Base-by-base conservation (phyloP, 2,329 filamentous ascomycete species). In the Stemphylium vesicarium region DNA sequence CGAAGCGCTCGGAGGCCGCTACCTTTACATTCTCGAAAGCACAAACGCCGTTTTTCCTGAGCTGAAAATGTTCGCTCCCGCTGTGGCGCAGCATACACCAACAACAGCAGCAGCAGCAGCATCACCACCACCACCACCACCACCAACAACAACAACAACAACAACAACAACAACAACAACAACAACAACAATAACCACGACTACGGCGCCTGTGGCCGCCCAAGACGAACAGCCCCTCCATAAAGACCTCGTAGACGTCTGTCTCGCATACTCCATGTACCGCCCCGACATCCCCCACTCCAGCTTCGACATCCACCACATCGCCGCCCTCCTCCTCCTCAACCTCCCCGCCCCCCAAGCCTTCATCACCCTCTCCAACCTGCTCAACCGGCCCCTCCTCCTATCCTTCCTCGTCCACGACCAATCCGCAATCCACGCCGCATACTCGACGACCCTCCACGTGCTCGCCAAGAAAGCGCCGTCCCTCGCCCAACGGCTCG, bases 201-300 rank as follows among this genome's bases (percentile, higher is more conserved):
- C n/a, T n/a, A n/a, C n/a, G n/a, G n/a, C n/a, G n/a, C n/a, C n/a
- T n/a, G n/a, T n/a, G n/a, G n/a, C n/a, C n/a, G 55, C 56, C 3
- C 46, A 59, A n/a, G 66, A 71, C 26, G 84, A 80, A 77, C 87
- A 84, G 0, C 89, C 90, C 1, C 78, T 93, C 10, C 85, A 93
- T 69, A 79, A 85, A 53, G 81, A 83, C 33, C 78, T 95, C 26
- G 79, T 89, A 15, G 87, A 94, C 69, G 85, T 95, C 9, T 80
- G 94, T 56, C 87, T 87, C 66, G 91, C 91, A 6, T 94, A 94
- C 74, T 82, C 87, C 50, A 89, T 92, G 84, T 95, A 95, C 75
- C 84, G 91, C 57, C 88, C 87, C 62, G 91, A 95, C 70, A 89
- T 94, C 66, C 89, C 90, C 59, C 92, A 92, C 67, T 48, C 55